Evolutionary conservation across 768 basidiomycete species (phyloP), one percentile per base, ranked within the genome.

Genomic region (Cyclocybe aegerita): DNA sequence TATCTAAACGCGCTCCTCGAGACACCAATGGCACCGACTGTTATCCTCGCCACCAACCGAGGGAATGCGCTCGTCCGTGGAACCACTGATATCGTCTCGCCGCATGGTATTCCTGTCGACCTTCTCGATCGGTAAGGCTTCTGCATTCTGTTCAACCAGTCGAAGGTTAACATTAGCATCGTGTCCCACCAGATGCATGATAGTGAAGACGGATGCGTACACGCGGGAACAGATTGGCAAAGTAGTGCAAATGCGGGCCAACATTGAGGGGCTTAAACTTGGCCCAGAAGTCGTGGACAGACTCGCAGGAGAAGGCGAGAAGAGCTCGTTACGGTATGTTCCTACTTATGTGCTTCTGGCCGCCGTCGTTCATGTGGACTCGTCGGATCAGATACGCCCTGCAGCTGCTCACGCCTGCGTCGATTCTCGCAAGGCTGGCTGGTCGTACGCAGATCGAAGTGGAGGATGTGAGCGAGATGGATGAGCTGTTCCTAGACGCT

Each of bases 1-100:
- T 99, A 96, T 71, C 81, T 99, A 34, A 98, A 98, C 68, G 87
- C 93, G 9, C 81, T 98, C 7, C 80, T 99, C 40, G 97, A 98
- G 69, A 94, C 93, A 0, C 85, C 91, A 2, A 93, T 99, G 86
- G 94, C 97, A 3, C 97, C 97, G 0, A 97, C 97, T 4, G 96
- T 99, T 23, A 90, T 99, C 59, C 78, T 98, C 54, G 97, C 97
- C 2, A 97, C 96, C 17, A 99, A 99, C 66, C 82, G 97, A 15
- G 97, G 96, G 3, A 88, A 93, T 57, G 81, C 91, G 2, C 81
- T 93, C 7, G 93, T 99, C 46, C 84, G 96, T 31, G 97, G 97
- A 4, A 98, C 97, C 4, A 86, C 82, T 0, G 96, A 98, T 54
- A 88, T 98, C 46, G 76, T 92, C 14, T 80, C 92, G 5, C 92